Conservation (phyloP, 345 rosid species). For the Lagerstroemia speciosa region DNA sequence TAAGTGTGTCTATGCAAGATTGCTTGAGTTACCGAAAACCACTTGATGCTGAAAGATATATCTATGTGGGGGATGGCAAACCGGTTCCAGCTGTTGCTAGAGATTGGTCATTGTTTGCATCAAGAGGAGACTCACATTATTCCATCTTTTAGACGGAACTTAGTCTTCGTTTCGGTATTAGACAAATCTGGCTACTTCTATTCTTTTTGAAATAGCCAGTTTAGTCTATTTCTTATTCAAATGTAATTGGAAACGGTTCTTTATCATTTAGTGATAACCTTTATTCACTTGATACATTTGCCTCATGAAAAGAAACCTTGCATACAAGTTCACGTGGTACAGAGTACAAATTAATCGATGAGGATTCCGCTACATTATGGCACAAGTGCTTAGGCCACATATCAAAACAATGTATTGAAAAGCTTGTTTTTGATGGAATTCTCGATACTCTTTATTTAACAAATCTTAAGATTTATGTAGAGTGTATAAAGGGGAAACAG, state of each 20-base stretch:
- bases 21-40: not conserved
- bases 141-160: constrained; percentile 9
- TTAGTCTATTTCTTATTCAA: too few species aligned
- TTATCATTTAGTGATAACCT: not conserved
- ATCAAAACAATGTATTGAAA: constrained; percentile 4
- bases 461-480: constrained; percentile 5
- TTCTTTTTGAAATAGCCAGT: not conserved
- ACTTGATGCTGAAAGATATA: constrained; percentile 4
- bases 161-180: not conserved
- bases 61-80: constrained; percentile 8
- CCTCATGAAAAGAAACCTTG: constrained; percentile 10
- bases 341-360: constrained; percentile 5
- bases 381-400: constrained; percentile 4
- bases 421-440: constrained; percentile 8
- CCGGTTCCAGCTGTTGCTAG: not conserved
- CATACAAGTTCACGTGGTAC: not conserved
- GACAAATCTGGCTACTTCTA: not conserved
- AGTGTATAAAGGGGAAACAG: constrained; percentile 15
- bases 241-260: not conserved
- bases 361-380: not conserved
- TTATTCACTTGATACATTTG: not conserved
- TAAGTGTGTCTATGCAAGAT: not conserved
- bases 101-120: constrained; percentile 3
- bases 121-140: not conserved
- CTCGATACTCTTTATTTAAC: constrained; percentile 9